Evolutionary conservation across 371 early-diverging fungal species (phyloP).

Genomic region (Smittium mucronatum): DNA sequence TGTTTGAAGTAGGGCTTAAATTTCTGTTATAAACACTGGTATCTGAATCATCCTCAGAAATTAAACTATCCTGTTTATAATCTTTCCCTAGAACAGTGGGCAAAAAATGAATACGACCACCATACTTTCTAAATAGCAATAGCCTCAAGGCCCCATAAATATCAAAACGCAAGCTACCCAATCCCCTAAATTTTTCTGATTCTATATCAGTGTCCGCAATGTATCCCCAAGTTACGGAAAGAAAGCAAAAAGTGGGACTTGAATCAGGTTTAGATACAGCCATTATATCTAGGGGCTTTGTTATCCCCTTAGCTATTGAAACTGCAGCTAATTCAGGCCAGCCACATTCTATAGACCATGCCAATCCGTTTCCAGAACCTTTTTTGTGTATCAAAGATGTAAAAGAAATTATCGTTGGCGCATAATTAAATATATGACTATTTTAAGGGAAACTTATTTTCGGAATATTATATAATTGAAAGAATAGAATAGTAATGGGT

Average conservation of each 20-base stretch:
- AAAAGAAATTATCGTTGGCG: not conserved
- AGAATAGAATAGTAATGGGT: no score
- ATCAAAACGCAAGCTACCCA: constrained; percentile 37
- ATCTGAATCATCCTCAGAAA: not conserved
- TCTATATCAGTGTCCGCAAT: constrained; percentile 53
- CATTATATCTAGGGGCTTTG: constrained; percentile 30
- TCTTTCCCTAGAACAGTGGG: no score
- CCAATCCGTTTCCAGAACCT: constrained; percentile 32
- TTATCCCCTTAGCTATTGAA: constrained; percentile 32
- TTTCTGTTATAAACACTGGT: not conserved
- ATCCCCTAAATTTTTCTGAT: constrained; percentile 40
- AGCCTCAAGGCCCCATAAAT: constrained; percentile 39
- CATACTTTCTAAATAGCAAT: constrained; percentile 37
- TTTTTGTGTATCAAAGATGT: not conserved
- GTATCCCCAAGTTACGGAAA: constrained; percentile 39
- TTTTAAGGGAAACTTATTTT: no score
- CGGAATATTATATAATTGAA: no score
- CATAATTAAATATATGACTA: not conserved
- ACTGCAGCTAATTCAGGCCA: constrained; percentile 32
- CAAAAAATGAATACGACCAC: constrained; percentile 38
- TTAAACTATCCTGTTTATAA: not conserved
- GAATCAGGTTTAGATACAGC: constrained; percentile 29
- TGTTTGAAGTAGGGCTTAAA: not conserved
- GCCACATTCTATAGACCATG: constrained; percentile 25
- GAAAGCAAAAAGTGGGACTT: constrained; percentile 29